phyloP scores from a whole-genome alignment of 768 basidiomycete genomes.

The Kondoa subrosea region DNA sequence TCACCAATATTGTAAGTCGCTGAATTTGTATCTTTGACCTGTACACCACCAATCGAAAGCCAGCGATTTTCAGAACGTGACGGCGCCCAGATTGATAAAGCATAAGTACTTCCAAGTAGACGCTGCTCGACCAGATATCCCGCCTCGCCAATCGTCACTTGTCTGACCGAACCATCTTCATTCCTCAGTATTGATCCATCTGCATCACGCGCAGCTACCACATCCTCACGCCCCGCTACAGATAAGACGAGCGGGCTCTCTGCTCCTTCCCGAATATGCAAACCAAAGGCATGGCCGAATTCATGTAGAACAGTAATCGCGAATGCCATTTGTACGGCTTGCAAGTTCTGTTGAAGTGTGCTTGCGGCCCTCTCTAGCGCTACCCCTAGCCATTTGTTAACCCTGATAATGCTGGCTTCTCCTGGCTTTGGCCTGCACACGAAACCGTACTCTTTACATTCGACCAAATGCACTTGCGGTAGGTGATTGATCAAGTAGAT shows the following conservation, averaged over 20 bases:
- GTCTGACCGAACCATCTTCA: not conserved
- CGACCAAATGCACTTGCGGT: not conserved
- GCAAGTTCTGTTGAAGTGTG: not conserved
- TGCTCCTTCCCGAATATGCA: not conserved
- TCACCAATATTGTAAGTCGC: not conserved
- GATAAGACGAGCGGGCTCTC: not conserved
- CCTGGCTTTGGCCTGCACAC: too few species aligned
- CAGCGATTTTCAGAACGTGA: not conserved
- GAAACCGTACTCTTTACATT: not conserved
- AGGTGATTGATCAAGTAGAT: not conserved
- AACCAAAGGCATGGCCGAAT: not conserved
- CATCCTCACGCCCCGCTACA: not conserved
- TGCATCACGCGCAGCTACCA: not conserved
- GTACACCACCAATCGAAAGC: not conserved
- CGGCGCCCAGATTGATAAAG: not conserved
- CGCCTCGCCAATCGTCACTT: not conserved
- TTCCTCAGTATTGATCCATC: not conserved
- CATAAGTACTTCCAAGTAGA: not conserved
- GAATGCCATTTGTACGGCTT: not conserved
- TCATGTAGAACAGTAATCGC: not conserved
- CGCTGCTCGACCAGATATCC: not conserved
- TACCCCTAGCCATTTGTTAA: not conserved
- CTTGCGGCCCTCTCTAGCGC: not conserved
- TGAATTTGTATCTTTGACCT: not conserved
- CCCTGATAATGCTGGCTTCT: not conserved